Evolutionary conservation across 2,329 filamentous ascomycete species (phyloP).

Genomic region (Aspergillus candidus): DNA sequence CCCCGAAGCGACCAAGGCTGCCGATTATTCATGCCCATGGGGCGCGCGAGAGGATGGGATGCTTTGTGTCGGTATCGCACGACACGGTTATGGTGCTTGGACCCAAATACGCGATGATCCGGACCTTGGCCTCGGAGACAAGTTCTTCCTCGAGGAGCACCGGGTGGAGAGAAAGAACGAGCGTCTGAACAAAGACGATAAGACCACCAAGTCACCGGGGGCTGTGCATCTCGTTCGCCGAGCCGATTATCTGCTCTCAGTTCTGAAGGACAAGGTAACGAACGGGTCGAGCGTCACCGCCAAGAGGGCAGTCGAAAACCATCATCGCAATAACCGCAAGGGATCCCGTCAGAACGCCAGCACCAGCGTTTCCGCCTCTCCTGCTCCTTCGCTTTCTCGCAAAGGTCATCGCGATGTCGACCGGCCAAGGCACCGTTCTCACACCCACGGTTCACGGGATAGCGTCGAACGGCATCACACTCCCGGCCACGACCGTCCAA

Average conservation of each 20-base stretch:
- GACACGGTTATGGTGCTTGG: conserved; percentile 95
- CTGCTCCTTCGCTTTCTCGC: conserved; percentile 37
- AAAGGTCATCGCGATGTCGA: conserved; percentile 40
- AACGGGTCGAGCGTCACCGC: conserved; percentile 58
- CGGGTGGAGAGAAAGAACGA: conserved; percentile 98
- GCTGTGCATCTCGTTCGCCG: conserved; percentile 93
- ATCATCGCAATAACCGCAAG: conserved; percentile 92
- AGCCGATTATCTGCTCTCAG: conserved; percentile 91
- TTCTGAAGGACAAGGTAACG: conserved; percentile 78
- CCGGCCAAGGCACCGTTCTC: conserved; percentile 36
- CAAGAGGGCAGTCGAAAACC: conserved; percentile 79
- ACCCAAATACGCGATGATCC: conserved; percentile 85
- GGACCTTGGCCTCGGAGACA: conserved; percentile 78
- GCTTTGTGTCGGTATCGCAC: conserved; percentile 87
- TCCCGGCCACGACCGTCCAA: conserved; percentile 36
- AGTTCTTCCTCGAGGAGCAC: conserved; percentile 95
- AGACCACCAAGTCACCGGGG: conserved; percentile 72
- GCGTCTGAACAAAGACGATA: conserved; percentile 58
- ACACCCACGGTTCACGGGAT: conserved; percentile 38
- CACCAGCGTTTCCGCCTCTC: conserved; percentile 41
- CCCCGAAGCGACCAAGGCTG: conserved; percentile 83
- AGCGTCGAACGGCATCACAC: conserved; percentile 40
- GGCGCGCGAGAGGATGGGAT: conserved; percentile 92
- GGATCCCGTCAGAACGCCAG: conserved; percentile 29
- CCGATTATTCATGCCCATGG: conserved; percentile 88